These are phyloP conservation scores for Eucalyptus cloeziana DNA, from an alignment of 345 rosid genomes.

Conservation along the genomic window DNA sequence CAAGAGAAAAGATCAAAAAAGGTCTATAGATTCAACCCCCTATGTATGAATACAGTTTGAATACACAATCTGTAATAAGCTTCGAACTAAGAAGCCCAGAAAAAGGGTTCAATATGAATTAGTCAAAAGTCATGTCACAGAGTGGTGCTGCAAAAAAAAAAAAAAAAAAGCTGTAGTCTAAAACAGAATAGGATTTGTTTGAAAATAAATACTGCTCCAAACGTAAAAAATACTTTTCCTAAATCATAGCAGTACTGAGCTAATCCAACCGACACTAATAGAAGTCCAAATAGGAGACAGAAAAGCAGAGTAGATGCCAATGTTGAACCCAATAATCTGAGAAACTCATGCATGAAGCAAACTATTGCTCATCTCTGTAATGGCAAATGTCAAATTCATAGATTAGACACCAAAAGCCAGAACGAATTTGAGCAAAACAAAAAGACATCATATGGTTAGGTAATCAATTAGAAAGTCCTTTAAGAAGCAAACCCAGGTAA, in stretches of 20 bases:
- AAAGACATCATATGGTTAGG: not conserved
- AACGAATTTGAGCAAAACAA: not conserved
- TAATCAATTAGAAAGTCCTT: not conserved
- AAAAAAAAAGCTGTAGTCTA: not conserved
- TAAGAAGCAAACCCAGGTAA: not conserved
- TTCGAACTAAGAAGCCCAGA: not conserved
- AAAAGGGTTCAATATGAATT: not conserved
- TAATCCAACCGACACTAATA: not conserved
- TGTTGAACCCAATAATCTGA: not conserved
- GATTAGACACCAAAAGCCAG: not conserved
- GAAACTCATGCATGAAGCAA: not conserved
- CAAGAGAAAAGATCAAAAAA: not conserved
- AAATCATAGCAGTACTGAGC: not conserved
- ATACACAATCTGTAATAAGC: not conserved
- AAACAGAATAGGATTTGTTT: not conserved
- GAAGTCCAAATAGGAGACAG: not conserved
- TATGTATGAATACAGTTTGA: not conserved
- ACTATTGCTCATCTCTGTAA: not conserved
- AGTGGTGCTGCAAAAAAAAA: not conserved
- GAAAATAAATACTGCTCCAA: not conserved
- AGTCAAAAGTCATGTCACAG: not conserved
- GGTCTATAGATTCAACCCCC: not conserved
- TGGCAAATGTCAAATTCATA: not conserved
- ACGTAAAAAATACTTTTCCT: not conserved
- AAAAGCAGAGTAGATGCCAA: not conserved